These are phyloP conservation scores for Yamagishiella unicocca DNA, from an alignment of 139 green algal genomes.

Conservation along the genomic window DNA sequence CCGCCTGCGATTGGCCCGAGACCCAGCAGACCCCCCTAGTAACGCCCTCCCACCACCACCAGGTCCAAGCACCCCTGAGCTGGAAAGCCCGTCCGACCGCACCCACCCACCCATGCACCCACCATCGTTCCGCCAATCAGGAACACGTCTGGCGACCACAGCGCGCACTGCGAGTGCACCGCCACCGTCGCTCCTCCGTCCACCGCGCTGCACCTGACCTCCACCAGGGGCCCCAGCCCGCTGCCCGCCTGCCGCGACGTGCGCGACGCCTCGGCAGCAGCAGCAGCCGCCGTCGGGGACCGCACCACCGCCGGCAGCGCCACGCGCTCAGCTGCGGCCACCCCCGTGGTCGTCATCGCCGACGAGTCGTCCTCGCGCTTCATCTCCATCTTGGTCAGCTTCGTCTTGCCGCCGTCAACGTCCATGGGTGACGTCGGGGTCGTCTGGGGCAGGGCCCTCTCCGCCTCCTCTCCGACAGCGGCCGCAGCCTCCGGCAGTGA, in stretches of 20 bases:
- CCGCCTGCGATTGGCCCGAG: no score
- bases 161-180: slow-evolving; percentile 77
- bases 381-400: not conserved
- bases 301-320: not conserved
- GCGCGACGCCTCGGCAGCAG: not conserved
- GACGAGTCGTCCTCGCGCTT: not conserved
- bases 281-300: not conserved
- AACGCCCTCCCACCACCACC: no score
- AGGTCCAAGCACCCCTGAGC: no score
- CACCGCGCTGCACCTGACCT: not conserved
- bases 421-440: no score
- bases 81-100: no score
- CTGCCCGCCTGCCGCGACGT: not conserved
- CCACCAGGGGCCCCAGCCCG: slow-evolving; percentile 56
- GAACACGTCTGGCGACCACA: slow-evolving; percentile 78
- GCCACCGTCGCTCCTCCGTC: not conserved
- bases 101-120: not conserved
- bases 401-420: not conserved
- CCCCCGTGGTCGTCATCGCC: not conserved
- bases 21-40: no score
- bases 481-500: not conserved
- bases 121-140: slow-evolving; percentile 37
- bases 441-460: not conserved
- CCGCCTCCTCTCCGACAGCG: not conserved
- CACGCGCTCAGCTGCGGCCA: not conserved